Evolutionary conservation across 148 eudicot genomes (phyloP), one percentile per base, ranked within the genome.

Genomic region (Chenopodium formosanum): DNA sequence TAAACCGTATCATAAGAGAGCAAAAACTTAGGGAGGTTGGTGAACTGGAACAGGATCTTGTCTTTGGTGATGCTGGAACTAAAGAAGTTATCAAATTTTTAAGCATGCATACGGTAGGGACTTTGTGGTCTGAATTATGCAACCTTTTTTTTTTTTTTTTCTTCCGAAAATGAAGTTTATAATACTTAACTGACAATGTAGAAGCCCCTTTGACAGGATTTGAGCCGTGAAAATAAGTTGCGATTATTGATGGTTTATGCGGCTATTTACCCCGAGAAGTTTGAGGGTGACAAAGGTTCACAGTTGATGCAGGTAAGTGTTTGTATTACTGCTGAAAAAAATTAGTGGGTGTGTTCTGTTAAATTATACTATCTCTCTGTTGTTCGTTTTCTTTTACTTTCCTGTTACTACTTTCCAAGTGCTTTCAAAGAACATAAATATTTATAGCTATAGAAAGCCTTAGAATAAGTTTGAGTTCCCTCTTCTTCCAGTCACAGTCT

Each of bases 1-100:
- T 95, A 9, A 95, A 93, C 86, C 88, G 84, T 77, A 86, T 91
- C 74, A 90, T 95, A 47, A 89, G 91, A 84, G 97, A 92, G 74
- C 85, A 82, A 81, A 92, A 91, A 70, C 94, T 95, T 63, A 95
- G 86, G 90, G 97, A 95, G 60, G 83, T 94, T 81, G 99, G 99
- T 77, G 91, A 95, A 84, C 86, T 95, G 79, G 99, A 95, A 85
- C 99, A 95, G 91, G 97, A 91, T 78, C 94, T 95, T 77, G 95
- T 95, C 29, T 93, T 93, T 86, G 99, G 99, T 75, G 99, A 93
- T 93, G 99, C 97, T 78, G 97, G 94, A 86, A 91, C 97, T 67
- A 95, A 93, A 84, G 99, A 95, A 40, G 86, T 95, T 50, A 92
- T 92, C 76, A 94, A 89, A 80, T 94, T 95, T 85, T 89, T 95